Evolutionary conservation across 2,329 filamentous ascomycete genomes (phyloP).

Genomic region (Periglandula ipomoeae): DNA sequence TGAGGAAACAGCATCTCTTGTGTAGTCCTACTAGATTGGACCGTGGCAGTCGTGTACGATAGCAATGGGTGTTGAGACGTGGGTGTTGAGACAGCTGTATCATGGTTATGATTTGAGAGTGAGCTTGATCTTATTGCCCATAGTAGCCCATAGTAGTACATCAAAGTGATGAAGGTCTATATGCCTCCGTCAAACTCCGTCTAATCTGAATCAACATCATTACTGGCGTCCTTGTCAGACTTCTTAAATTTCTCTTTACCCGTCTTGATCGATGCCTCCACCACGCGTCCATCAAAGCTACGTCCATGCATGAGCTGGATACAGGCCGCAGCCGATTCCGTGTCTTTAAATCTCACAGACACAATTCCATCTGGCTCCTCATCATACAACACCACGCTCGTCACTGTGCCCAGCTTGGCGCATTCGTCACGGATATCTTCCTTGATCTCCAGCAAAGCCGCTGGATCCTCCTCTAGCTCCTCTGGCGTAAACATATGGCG

Average conservation of each 20-base stretch:
- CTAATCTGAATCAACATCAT: conserved; percentile 29
- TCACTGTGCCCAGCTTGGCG: conserved; percentile 75
- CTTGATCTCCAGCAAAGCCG: conserved; percentile 80
- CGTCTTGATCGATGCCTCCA: conserved; percentile 62
- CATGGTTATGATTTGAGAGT: background rate
- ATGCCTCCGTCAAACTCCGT: background rate
- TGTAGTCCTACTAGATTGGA: background rate
- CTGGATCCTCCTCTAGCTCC: conserved; percentile 77
- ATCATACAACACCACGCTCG: conserved; percentile 87
- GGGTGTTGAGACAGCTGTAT: background rate
- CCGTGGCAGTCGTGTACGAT: background rate
- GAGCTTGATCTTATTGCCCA: background rate
- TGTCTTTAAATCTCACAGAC: conserved; percentile 69
- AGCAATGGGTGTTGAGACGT: no score
- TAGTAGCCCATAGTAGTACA: background rate
- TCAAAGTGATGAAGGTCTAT: background rate
- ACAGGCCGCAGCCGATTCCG: conserved; percentile 63
- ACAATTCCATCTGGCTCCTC: conserved; percentile 76
- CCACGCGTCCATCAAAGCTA: conserved; percentile 63
- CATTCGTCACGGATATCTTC: conserved; percentile 91
- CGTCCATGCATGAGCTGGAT: conserved; percentile 69
- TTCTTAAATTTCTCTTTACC: conserved; percentile 67
- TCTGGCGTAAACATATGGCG: conserved; percentile 87
- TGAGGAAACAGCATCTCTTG: conserved; percentile 33
- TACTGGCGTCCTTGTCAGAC: conserved; percentile 44